A percentile compares a stretch with the other conserved stretches of the same genome.
phyloP scores from a whole-genome alignment of 164 flowering plant species.

The Umbellularia californica region DNA sequence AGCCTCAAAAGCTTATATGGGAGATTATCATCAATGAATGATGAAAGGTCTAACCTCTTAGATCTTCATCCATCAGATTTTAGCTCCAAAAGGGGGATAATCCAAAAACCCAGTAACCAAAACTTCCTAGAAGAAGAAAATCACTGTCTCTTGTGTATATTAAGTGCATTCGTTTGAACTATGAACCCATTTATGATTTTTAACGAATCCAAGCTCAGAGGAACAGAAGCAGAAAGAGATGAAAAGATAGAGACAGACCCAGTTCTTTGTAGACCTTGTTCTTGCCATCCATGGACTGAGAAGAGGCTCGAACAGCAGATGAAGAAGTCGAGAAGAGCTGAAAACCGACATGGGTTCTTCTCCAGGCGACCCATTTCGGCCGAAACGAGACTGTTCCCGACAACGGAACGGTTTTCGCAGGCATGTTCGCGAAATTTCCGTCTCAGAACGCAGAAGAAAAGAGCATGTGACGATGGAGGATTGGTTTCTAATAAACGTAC shows the following conservation, averaged over 20 bases:
- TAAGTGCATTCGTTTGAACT: no score
- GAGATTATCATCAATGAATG: no score
- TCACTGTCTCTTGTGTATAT: no score
- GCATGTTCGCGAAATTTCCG: background rate
- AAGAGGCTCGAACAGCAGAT: constrained; percentile 18
- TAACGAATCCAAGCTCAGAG: background rate
- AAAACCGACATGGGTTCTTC: background rate
- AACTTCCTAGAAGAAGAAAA: no score
- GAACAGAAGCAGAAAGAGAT: constrained; percentile 6
- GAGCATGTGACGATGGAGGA: no score
- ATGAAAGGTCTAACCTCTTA: no score
- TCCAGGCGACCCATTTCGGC: background rate
- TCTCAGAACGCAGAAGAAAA: background rate
- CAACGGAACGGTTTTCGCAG: background rate
- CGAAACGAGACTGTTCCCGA: background rate
- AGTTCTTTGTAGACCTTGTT: constrained; percentile 58
- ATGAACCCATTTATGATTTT: background rate
- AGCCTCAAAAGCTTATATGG: background rate
- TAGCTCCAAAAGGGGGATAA: no score
- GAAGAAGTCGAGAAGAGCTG: background rate
- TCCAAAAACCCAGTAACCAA: no score
- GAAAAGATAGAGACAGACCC: constrained; percentile 32
- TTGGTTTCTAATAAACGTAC: no score
- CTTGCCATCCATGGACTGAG: constrained; percentile 46
- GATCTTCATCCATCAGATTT: no score